Evolutionary conservation across 495 filamentous ascomycete species (phyloP), one percentile per base, ranked within the genome.

Genomic region (Amorphotheca resinae): DNA sequence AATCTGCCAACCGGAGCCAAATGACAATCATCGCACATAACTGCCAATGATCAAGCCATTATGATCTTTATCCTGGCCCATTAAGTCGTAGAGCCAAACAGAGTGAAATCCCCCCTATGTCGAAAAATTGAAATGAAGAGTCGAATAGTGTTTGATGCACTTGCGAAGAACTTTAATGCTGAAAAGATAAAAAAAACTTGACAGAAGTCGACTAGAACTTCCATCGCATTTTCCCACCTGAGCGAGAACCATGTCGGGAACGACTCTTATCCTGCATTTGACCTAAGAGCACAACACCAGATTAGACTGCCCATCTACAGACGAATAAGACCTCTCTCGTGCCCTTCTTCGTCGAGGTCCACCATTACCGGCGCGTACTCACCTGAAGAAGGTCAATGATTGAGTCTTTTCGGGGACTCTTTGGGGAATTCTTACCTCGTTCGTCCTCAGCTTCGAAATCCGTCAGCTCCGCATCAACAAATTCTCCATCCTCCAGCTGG

Each of bases 291-390:
- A 45, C 33, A 25, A 32, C 12, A 38, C 14, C 22, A 53, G 32
- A 53, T 49, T 53, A 53, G 46, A 54, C 21, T 17, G 31, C 41
- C 5, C n/a, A 64, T 57, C 31, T 42, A 49, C 49, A 68, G 69
- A 20, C 61, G 62, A 33, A 74, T 55, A 22, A 74, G 52, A 33
- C 66, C 70, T 17, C 60, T 50, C 52, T 74, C 67, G 20, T 59
- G 56, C n/a, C 70, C 70, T 14, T 59, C 53, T 20, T 60, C 61
- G 38, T 74, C 69, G 50, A 87, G 52, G 38, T 87, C 76, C 4
- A 98, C 85, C 14, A 98, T 60, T 17, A 82, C 69, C 12, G 89
- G 91, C 45, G 82, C 79, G 66, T 87, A 88, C 55, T 95, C 89
- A 14, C 84, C 85, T 44, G 70, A 14, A 17, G 5, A 6, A 34